Conservation (phyloP, 75 land plant species). For the Sequoia sempervirens region DNA sequence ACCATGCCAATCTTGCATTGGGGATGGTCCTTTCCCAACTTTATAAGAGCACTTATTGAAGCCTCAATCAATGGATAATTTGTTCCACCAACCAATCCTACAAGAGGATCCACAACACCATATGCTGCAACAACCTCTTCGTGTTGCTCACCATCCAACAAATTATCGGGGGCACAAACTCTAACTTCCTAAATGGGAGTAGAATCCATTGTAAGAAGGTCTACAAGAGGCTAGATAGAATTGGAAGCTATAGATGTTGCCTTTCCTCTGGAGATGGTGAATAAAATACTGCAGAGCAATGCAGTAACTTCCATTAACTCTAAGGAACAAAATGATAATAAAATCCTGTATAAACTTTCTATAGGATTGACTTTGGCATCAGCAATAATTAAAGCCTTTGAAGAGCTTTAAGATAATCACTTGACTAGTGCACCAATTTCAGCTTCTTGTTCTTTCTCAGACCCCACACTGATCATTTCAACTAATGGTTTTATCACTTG, state of each 20-base stretch:
- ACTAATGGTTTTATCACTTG: constrained; percentile 80
- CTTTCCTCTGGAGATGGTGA: constrained; percentile 42
- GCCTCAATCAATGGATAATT: constrained; percentile 51
- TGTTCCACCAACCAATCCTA: constrained; percentile 20
- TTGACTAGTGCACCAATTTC: constrained; percentile 22
- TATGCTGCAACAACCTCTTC: constrained; percentile 65
- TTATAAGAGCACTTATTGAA: constrained; percentile 66
- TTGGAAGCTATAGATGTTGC: constrained; percentile 35
- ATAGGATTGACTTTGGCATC: constrained; percentile 60
- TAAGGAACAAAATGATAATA: constrained; percentile 42
- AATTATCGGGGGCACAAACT: constrained; percentile 64
- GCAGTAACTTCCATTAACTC: constrained; percentile 65
- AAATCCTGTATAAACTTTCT: constrained; percentile 43
- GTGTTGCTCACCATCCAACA: constrained; percentile 85
- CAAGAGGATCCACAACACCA: constrained; percentile 63
- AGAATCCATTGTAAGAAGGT: constrained; percentile 34
- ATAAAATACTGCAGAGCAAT: constrained; percentile 56
- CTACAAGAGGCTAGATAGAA: constrained; percentile 57
- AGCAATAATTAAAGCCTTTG: constrained; percentile 40
- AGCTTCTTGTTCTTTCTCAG: constrained; percentile 61
- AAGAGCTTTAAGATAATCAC: constrained; percentile 35
- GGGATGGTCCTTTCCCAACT: constrained; percentile 85
- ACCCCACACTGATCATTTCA: constrained; percentile 80
- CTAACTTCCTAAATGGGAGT: constrained; percentile 31
- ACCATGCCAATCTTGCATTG: constrained; percentile 55